Evolutionary conservation across 768 basidiomycete genomes (phyloP), one percentile per base, ranked within the genome.

Genomic region (Mycena albidolilacea): DNA sequence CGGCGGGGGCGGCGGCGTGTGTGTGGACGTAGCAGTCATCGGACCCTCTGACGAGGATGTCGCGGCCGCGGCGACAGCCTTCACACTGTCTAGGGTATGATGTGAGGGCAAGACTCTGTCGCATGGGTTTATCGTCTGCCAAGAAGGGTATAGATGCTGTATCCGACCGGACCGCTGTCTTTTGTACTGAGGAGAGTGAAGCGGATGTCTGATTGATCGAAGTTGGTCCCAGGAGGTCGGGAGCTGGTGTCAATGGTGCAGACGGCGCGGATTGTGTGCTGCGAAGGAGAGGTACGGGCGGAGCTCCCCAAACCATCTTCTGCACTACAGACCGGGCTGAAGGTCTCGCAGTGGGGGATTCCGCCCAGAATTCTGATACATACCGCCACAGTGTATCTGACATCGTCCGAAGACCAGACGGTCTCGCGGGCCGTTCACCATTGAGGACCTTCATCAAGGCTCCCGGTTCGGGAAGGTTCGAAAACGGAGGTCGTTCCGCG

Each of bases 401-500:
- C 44, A 71, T 64, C 15, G 23, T 46, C 9, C 41, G 73, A 14
- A 19, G 37, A 15, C 63, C 63, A 4, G 17, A 21, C 0, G 71
- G 71, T 46, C 58, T 58, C 14, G 41, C 57, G 21, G 58, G 57
- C 8, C 64, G 58, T 57, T 67, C 52, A 14, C 71, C 65, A 17
- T 21, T 38, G 11, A 72, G 10, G 9, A 72, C 39, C 54, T 67
- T 72, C 23, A 67, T 35, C 41, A 67, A 6, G 2, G 71, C 60
- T 7, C 52, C 52, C 5, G 52, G 19, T 43, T 72, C 71, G 6
- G 52, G 21, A 7, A 57, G 17, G 38, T 37, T 6, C 7, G 71
- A n/a, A 30, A 72, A 72, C 35, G 71, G 71, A 23, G 71, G 65
- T 43, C 64, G 64, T 11, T 57, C 71, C 0, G 71, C 67, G 52